phyloP scores from a whole-genome alignment of 2,329 filamentous ascomycete species.

The Clathrospora elynae region DNA sequence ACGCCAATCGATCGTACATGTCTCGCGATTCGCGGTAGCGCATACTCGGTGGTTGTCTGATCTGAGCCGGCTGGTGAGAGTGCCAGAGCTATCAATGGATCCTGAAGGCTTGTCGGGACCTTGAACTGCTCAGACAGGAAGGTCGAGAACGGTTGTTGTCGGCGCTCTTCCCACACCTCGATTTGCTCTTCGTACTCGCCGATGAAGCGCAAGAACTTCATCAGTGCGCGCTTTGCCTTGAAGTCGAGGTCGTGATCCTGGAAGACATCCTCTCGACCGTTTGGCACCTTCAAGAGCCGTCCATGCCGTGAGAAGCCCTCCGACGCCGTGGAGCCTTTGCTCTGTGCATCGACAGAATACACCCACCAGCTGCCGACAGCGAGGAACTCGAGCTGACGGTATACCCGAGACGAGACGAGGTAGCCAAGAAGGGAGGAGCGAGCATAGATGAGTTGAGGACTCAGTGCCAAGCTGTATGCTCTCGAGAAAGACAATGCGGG shows the following conservation, averaged over 20 bases:
- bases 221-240: constrained; percentile 81
- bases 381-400: constrained; percentile 88
- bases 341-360: constrained; percentile 51
- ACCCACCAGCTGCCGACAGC: constrained; percentile 94
- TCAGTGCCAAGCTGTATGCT: constrained; percentile 80
- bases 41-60: constrained; percentile 66
- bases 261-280: constrained; percentile 90
- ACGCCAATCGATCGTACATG: constrained; percentile 86
- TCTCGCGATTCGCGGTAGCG: constrained; percentile 73
- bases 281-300: constrained; percentile 73
- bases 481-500: constrained; percentile 65
- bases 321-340: constrained; percentile 6
- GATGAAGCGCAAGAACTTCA: constrained; percentile 94
- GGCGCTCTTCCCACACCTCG: constrained; percentile 64
- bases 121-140: constrained; percentile 63
- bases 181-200: constrained; percentile 68
- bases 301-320: constrained; percentile 10
- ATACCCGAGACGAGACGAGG: constrained; percentile 87
- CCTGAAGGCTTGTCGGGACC: constrained; percentile 67
- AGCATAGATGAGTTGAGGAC: constrained; percentile 85
- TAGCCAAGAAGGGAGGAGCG: constrained; percentile 76
- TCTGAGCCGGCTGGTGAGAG: constrained; percentile 66
- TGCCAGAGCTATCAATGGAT: constrained; percentile 71
- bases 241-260: constrained; percentile 74
- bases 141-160: constrained; percentile 59